Evolutionary conservation across 2,329 filamentous ascomycete species (phyloP), one percentile per base, ranked within the genome.

Genomic region (Lachnellula occidentalis): DNA sequence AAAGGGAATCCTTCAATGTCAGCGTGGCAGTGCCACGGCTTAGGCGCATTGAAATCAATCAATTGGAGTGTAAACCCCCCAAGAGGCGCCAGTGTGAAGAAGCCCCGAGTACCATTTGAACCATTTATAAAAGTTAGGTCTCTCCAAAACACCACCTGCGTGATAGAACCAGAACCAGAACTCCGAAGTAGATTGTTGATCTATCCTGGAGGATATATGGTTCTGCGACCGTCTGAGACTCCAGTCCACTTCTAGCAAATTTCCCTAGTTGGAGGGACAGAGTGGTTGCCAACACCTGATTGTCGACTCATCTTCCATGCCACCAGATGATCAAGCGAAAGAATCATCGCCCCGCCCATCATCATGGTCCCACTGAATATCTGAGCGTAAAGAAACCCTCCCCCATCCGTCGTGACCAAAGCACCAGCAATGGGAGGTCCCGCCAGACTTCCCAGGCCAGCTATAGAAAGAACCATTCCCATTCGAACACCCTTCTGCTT

Each of bases 401-500:
- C 47, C 4, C 39, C 22, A 2, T 51, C 39, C n/a, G 7, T 24
- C 8, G 48, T 42, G 12, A 57, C 48, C 7, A 57, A 24, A 24
- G 42, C 39, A 24, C 55, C 55, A 15, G 50, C 50, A 7, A 53
- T 50, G 8, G 55, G 55, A 8, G 50, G 50, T 4, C 55, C 55
- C 24, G 51, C 41, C 21, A 57, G 42, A 21, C 21, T 45, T n/a
- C 34, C 56, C 39, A 56, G 9, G 24, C 31, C 49, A 24, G 49
- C 34, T 2, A 55, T 46, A 6, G 48, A 48, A 27, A 82, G 82
- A 2, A 76, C 71, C 80, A 83, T 82, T 48, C 80, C 80, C 66
- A 82, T 80, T 12, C 79, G 69, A 4, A 78, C 77, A 0, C 79
- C 80, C 12, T 76, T 70, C 67, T 77, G 79, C 11, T 71, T 63